Conservation (phyloP, 2,329 filamentous ascomycete species). For the Emmonsiellopsis sp. region DNA sequence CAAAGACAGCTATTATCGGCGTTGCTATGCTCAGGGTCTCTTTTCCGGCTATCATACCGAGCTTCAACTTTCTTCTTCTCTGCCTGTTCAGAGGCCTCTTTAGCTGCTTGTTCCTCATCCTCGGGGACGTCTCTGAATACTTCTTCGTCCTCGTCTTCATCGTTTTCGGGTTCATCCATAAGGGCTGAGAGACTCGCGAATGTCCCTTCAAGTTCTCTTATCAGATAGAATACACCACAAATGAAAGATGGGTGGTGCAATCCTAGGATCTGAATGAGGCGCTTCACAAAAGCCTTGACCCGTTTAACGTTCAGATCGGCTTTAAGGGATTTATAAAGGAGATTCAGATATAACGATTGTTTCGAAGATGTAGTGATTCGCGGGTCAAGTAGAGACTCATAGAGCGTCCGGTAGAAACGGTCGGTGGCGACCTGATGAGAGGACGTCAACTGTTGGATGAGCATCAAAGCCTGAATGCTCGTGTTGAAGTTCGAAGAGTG, state of each 20-base stretch:
- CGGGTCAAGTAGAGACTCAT: constrained; percentile 88
- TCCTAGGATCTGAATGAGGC: constrained; percentile 75
- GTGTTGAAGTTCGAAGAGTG: constrained; percentile 99
- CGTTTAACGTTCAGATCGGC: constrained; percentile 81
- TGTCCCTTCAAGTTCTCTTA: constrained; percentile 66
- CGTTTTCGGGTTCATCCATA: constrained; percentile 69
- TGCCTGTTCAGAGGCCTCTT: constrained; percentile 16
- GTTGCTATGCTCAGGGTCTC: constrained; percentile 83
- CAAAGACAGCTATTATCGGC: constrained; percentile 90
- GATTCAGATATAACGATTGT: constrained; percentile 87
- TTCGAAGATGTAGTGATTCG: constrained; percentile 85
- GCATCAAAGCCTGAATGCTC: constrained; percentile 84
- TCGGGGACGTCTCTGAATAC: constrained; percentile 58
- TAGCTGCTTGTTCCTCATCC: constrained; percentile 33
- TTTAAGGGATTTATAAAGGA: constrained; percentile 81
- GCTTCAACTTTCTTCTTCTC: constrained; percentile 23
- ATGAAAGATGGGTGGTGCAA: constrained; percentile 89
- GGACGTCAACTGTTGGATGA: constrained; percentile 85
- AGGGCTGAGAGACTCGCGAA: constrained; percentile 75
- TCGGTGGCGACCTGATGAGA: constrained; percentile 75
- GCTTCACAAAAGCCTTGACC: constrained; percentile 92
- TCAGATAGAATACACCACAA: constrained; percentile 83
- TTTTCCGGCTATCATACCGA: constrained; percentile 76
- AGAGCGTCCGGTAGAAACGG: constrained; percentile 88
- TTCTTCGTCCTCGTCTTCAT: constrained; percentile 58